Conservation (phyloP, 352 stramenopile genomes). For the Phytophthora fragariae region DNA sequence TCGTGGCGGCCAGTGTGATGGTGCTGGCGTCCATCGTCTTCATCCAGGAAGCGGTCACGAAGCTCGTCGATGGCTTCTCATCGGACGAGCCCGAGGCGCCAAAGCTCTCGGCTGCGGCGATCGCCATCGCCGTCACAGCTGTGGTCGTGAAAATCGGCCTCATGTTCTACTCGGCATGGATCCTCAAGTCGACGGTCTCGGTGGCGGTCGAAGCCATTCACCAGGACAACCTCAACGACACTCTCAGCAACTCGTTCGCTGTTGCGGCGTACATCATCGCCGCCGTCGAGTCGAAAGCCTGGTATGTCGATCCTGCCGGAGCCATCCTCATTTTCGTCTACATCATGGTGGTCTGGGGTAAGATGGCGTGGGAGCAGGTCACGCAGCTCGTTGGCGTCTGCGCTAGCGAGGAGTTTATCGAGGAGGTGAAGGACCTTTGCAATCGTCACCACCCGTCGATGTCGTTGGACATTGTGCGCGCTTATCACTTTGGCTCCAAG, state of each 20-base stretch:
- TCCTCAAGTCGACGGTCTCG: conserved; percentile 61
- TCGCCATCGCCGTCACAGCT: conserved; percentile 77
- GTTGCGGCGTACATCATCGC: conserved; percentile 76
- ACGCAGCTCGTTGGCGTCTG: conserved; percentile 76
- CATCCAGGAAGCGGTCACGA: conserved; percentile 65
- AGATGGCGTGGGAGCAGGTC: conserved; percentile 94
- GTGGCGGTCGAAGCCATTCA: conserved; percentile 65
- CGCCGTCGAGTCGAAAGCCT: conserved; percentile 57
- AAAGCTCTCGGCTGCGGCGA: conserved; percentile 85
- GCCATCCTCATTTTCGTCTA: conserved; percentile 94
- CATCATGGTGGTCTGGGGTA: conserved; percentile 93
- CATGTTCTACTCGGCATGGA: conserved; percentile 69
- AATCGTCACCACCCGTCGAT: conserved; percentile 76
- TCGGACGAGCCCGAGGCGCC: conserved; percentile 77
- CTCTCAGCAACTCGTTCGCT: conserved; percentile 91
- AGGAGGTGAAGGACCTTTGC: conserved; percentile 86
- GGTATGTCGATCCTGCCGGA: conserved; percentile 93
- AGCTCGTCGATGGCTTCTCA: conserved; percentile 52
- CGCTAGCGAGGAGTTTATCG: conserved; percentile 89
- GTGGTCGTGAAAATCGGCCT: conserved; percentile 79
- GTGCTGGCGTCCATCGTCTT: conserved; percentile 90
- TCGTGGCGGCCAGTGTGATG: conserved; percentile 94
- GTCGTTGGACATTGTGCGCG: conserved; percentile 88
- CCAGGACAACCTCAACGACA: conserved; percentile 96
- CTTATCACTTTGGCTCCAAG: conserved; percentile 95